A percentile compares a stretch with the other conserved stretches of the same genome.
Conservation (phyloP, 2,329 filamentous ascomycete species). For the Lomentospora prolificans region DNA sequence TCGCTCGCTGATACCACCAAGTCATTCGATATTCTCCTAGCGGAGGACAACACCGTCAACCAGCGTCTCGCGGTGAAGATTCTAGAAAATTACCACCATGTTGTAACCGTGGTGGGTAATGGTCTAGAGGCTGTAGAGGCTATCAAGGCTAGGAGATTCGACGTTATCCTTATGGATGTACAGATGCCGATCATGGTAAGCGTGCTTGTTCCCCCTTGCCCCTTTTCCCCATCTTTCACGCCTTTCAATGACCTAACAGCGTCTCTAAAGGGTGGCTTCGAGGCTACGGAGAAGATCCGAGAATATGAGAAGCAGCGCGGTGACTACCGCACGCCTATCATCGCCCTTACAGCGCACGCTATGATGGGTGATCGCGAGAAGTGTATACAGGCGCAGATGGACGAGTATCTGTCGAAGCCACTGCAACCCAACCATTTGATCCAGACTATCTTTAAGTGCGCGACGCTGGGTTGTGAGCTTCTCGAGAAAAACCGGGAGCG, state of each 20-base stretch:
- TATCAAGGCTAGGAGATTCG: conserved; percentile 86
- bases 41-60: conserved; percentile 96
- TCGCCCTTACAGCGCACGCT: conserved; percentile 91
- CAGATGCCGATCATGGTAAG: conserved; percentile 98
- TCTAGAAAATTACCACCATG: conserved; percentile 90
- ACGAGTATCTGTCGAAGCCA: conserved; percentile 95
- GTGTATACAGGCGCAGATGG: conserved; percentile 98
- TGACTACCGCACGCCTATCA: conserved; percentile 81
- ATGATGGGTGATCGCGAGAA: conserved; percentile 98
- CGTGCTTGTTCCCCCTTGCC: conserved; percentile 11
- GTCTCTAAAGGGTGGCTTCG: conserved; percentile 79
- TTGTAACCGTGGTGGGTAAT: conserved; percentile 88
- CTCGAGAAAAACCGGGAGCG: conserved; percentile 65
- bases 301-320: conserved; percentile 82
- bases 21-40: conserved; percentile 89
- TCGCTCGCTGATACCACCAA: conserved; percentile 88
- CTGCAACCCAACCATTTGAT: conserved; percentile 95
- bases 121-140: conserved; percentile 86
- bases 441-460: conserved; percentile 94
- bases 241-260: too few species aligned
- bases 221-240: too few species aligned
- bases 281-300: conserved; percentile 91
- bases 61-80: conserved; percentile 95
- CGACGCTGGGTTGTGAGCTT: conserved; percentile 76
- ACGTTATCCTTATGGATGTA: conserved; percentile 97